phyloP scores from a whole-genome alignment of 2,329 filamentous ascomycete genomes.

The Taxawa tesnikishii region DNA sequence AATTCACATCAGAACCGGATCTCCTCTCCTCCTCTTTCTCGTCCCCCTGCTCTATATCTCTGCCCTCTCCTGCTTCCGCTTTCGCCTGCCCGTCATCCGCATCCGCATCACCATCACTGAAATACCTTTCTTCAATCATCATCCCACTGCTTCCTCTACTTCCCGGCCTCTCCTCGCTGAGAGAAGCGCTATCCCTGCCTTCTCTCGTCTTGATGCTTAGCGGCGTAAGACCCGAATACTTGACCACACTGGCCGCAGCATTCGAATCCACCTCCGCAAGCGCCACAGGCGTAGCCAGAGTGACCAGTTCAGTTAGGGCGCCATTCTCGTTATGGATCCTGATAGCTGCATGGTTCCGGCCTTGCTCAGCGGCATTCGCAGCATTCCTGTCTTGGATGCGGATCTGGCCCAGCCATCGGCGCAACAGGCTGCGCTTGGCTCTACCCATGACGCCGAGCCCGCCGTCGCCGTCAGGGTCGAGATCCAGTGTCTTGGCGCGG shows the following conservation, averaged over 20 bases:
- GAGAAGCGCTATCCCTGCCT: constrained; percentile 4
- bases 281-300: constrained; percentile 21
- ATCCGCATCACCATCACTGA: constrained; percentile 23
- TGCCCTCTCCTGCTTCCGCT: too few relatives aligned
- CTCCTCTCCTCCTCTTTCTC: too few relatives aligned
- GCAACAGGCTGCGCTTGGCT: constrained; percentile 25
- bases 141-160: constrained; percentile 20
- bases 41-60: too few relatives aligned
- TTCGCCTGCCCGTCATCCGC: constrained; percentile 11
- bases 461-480: constrained; percentile 15
- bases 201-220: constrained; percentile 2
- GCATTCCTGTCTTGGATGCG: too few relatives aligned
- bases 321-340: constrained; percentile 11
- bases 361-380: constrained; percentile 7
- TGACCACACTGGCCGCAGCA: constrained; percentile 7
- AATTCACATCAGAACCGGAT: too few relatives aligned
- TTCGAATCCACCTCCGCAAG: constrained; percentile 23
- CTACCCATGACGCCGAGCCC: constrained; percentile 27
- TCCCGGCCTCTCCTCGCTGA: constrained; percentile 20
- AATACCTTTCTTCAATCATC: constrained; percentile 28
- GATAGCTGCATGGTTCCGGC: constrained; percentile 4
- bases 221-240: too few relatives aligned
- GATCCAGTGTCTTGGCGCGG: constrained; percentile 3
- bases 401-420: constrained; percentile 28
- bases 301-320: constrained; percentile 21